These are phyloP conservation scores for Fragilaria crotonensis DNA, from an alignment of 108 stramenopile genomes.

Conservation along the genomic window DNA sequence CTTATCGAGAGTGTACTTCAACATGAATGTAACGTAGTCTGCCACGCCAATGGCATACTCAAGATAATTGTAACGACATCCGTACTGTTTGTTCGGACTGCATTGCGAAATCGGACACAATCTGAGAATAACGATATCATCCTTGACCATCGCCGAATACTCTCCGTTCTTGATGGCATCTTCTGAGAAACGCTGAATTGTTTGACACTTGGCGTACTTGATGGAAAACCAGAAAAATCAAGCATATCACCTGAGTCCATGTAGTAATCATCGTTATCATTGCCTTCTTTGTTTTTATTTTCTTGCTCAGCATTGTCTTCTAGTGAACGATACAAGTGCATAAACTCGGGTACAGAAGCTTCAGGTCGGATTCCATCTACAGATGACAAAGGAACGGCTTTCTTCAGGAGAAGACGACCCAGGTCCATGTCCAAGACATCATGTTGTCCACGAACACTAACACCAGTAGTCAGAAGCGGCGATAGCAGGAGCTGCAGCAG, in stretches of 20 bases:
- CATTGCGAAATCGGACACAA: conserved; percentile 43
- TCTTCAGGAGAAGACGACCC: too few species aligned
- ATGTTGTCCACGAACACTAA: too few species aligned
- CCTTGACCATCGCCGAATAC: conserved; percentile 42
- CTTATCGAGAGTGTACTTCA: conserved; percentile 31
- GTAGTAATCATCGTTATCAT: conserved; percentile 25
- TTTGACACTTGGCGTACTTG: conserved; percentile 56
- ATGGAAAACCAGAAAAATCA: conserved; percentile 43
- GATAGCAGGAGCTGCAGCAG: too few species aligned
- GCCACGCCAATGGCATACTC: conserved; percentile 46
- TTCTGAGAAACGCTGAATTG: conserved; percentile 49
- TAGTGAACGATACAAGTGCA: too few species aligned
- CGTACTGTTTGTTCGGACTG: conserved; percentile 23
- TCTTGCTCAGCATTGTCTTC: background rate
- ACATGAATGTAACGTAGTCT: conserved; percentile 54
- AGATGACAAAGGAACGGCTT: too few species aligned
- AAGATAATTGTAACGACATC: conserved; percentile 42
- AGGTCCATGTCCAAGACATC: too few species aligned
- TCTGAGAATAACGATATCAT: conserved; percentile 55
- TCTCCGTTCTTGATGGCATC: conserved; percentile 48
- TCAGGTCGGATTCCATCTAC: too few species aligned
- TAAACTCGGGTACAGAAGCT: too few species aligned
- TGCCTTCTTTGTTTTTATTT: background rate
- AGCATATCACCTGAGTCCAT: conserved; percentile 18
- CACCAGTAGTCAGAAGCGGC: too few species aligned